phyloP scores from a whole-genome alignment of 768 basidiomycete species.

The Infundibulicybe gibba region DNA sequence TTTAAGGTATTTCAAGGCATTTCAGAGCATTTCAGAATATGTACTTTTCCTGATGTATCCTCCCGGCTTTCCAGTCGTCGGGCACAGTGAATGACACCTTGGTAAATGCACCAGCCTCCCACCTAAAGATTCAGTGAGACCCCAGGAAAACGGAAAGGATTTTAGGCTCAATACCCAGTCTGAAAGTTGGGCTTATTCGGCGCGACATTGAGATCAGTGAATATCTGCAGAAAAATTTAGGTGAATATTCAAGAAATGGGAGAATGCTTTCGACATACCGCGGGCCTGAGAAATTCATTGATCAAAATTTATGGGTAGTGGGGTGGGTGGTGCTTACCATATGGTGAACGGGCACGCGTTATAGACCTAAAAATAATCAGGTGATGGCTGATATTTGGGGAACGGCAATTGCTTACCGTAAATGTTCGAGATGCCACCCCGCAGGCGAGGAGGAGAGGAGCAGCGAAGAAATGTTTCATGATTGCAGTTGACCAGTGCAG shows the following conservation, averaged over 20 bases:
- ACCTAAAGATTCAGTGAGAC: constrained; percentile 18
- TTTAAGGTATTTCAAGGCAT: too few relatives aligned
- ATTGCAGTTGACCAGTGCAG: too few relatives aligned
- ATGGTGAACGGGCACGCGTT: constrained; percentile 68
- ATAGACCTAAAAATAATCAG: constrained; percentile 42
- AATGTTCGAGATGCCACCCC: too few relatives aligned
- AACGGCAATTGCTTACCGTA: too few relatives aligned
- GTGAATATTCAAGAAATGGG: too few relatives aligned
- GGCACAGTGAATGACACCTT: constrained; percentile 50
- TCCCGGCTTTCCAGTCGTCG: constrained; percentile 60
- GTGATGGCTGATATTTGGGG: too few relatives aligned
- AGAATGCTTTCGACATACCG: constrained; percentile 33
- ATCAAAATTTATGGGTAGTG: background rate
- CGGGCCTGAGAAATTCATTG: background rate
- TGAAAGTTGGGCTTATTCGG: constrained; percentile 35
- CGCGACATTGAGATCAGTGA: constrained; percentile 54
- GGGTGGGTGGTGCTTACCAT: constrained; percentile 42
- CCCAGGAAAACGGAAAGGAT: constrained; percentile 4
- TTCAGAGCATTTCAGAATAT: too few relatives aligned
- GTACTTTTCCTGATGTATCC: too few relatives aligned
- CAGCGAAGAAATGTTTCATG: too few relatives aligned
- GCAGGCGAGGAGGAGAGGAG: too few relatives aligned
- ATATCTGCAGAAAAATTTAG: constrained; percentile 35
- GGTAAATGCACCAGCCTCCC: constrained; percentile 33
- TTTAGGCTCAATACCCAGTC: constrained; percentile 36